Evolutionary conservation across 139 green algal genomes (phyloP), one percentile per base, ranked within the genome.

Genomic region (Trebouxia sp.): DNA sequence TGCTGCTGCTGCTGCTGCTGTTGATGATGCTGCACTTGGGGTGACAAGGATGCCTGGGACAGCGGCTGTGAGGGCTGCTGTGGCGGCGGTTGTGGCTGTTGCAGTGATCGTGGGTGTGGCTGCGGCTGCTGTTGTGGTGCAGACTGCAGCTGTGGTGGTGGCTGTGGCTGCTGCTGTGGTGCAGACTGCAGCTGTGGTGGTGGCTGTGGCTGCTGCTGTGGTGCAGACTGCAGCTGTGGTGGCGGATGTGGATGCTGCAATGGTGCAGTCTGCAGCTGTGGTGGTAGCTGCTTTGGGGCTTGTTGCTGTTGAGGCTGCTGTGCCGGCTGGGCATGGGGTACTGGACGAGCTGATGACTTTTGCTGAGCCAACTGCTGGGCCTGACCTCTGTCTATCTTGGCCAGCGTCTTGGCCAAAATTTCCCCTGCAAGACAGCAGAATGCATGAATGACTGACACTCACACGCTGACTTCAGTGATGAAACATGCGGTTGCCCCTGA

Each of bases 281-380:
- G 53, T 26, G 4, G 53, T 26, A 28, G 8, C 12, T 62, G 51
- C 51, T 62, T 17, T 5, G 10, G 51, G 5, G 10, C 17, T 22
- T 62, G 51, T 22, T 62, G 51, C 51, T 28, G 53, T 53, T 53
- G 47, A 53, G 62, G 24, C 35, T 70, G 62, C 62, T 45, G 62
- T 37, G 15, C 15, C 9, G 32, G 35, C 32, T 72, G 62, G 12
- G n/a, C 26, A 8, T 6, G 14, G 0, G 62, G 62, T 14, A 14
- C 14, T 17, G 15, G 47, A 1, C 14, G 15, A 6, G 14, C 47
- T 30, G 12, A 28, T 1, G 32, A n/a, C 35, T 72, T 72, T 5
- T 30, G 0, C 12, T 45, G 32, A 15, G 32, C 42, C 32, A 72
- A 35, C 14, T 72, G 62, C 62, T 72, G 62, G 6, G 62, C 62